Percentiles rank a stretch among this genome's conserved stretches.
Conservation (phyloP, 345 rosid species). For the Cardiospermum halicacabum region DNA sequence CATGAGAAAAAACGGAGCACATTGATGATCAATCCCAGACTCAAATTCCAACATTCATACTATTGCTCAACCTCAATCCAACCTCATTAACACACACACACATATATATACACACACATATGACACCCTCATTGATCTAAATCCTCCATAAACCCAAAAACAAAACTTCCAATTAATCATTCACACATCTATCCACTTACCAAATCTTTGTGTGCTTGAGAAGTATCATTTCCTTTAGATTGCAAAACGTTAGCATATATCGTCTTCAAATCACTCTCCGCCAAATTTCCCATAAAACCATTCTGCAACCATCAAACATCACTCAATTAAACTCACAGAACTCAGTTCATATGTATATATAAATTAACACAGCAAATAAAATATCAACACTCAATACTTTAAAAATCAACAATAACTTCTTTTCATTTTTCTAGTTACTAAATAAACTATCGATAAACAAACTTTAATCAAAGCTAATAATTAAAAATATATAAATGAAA, state of each 20-base stretch:
- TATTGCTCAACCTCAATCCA: not conserved
- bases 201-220: slow-evolving; percentile 36
- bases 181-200: too few relatives aligned
- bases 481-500: not conserved
- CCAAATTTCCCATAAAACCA: slow-evolving; percentile 18
- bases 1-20: too few relatives aligned
- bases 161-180: not conserved
- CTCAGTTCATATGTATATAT: not conserved
- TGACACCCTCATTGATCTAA: not conserved
- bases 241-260: slow-evolving; percentile 46
- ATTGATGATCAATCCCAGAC: not conserved
- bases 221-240: slow-evolving; percentile 36
- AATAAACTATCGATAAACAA: not conserved
- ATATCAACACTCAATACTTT: not conserved
- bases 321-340: not conserved
- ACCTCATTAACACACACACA: not conserved
- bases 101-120: not conserved
- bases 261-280: slow-evolving; percentile 44
- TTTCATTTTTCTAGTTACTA: not conserved
- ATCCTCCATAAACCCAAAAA: not conserved
- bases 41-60: not conserved
- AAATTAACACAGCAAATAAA: not conserved
- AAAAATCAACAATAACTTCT: not conserved
- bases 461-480: too few relatives aligned
- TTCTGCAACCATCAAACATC: slow-evolving; percentile 35